phyloP scores from a whole-genome alignment of 352 stramenopile genomes.

The Thalassiosira mediterranea region DNA sequence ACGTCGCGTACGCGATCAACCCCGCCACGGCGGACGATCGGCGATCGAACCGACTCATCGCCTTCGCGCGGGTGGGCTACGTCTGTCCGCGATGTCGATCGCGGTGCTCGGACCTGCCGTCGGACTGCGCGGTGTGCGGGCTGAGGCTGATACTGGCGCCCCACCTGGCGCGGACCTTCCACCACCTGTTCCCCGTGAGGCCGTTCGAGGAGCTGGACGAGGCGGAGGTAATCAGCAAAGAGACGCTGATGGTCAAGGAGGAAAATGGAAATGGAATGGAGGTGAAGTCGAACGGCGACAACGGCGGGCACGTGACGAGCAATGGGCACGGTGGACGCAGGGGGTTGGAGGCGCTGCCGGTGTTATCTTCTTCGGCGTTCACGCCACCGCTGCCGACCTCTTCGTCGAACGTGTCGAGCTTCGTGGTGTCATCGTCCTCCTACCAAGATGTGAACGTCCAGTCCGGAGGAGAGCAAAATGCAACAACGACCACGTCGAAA shows the following conservation, averaged over 20 bases:
- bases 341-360: slow-evolving; percentile 21
- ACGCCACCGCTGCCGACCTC: slow-evolving; percentile 40
- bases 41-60: slow-evolving; percentile 59
- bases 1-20: slow-evolving; percentile 41
- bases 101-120: slow-evolving; percentile 93
- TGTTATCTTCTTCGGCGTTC: slow-evolving; percentile 21
- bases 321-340: too few relatives aligned
- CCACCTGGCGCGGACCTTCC: slow-evolving; percentile 96
- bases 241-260: not conserved
- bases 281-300: slow-evolving; percentile 17
- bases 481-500: slow-evolving; percentile 41
- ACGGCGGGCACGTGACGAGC: too few relatives aligned
- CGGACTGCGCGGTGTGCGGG: slow-evolving; percentile 95
- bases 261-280: slow-evolving; percentile 18
- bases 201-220: slow-evolving; percentile 89
- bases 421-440: slow-evolving; percentile 48
- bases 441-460: slow-evolving; percentile 3
- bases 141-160: slow-evolving; percentile 95
- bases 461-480: too few relatives aligned
- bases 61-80: slow-evolving; percentile 86
- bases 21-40: slow-evolving; percentile 55
- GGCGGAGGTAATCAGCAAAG: slow-evolving; percentile 30
- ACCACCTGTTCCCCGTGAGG: slow-evolving; percentile 97
- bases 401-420: slow-evolving; percentile 31
- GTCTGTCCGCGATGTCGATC: slow-evolving; percentile 93